Conservation (phyloP, 2,329 filamentous ascomycete species). For the Pseudodiploospora longispora region DNA sequence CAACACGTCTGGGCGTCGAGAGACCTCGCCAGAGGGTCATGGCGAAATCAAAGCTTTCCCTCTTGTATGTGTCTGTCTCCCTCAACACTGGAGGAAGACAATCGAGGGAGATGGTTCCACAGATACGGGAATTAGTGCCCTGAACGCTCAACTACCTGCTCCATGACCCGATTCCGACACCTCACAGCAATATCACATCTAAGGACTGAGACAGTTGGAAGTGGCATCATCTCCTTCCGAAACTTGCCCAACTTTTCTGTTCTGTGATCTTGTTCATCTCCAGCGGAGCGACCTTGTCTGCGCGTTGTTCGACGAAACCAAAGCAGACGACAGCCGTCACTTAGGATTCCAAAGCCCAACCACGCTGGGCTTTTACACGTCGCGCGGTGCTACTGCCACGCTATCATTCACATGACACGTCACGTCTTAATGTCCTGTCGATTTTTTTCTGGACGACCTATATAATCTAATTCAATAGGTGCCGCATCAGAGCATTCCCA, state of each 20-base stretch:
- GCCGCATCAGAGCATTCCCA: constrained; percentile 1
- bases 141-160: constrained; percentile 15
- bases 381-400: background rate
- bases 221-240: no score
- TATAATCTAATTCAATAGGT: constrained; percentile 7
- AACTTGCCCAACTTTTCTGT: no score
- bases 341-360: background rate
- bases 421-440: background rate
- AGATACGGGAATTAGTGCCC: constrained; percentile 47
- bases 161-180: constrained; percentile 14
- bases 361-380: background rate
- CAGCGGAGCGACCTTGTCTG: no score
- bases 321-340: no score
- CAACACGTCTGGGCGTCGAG: constrained; percentile 59
- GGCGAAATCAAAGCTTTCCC: constrained; percentile 98
- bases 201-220: no score
- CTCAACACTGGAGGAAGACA: constrained; percentile 93
- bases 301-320: no score
- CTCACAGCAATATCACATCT: no score
- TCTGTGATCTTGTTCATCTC: no score
- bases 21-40: constrained; percentile 51
- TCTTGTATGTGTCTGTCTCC: constrained; percentile 88
- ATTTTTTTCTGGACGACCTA: background rate
- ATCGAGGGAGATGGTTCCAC: constrained; percentile 81
- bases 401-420: constrained; percentile 1